Conservation (phyloP, 164 flowering plant species). For the Paratinospora sagittata region DNA sequence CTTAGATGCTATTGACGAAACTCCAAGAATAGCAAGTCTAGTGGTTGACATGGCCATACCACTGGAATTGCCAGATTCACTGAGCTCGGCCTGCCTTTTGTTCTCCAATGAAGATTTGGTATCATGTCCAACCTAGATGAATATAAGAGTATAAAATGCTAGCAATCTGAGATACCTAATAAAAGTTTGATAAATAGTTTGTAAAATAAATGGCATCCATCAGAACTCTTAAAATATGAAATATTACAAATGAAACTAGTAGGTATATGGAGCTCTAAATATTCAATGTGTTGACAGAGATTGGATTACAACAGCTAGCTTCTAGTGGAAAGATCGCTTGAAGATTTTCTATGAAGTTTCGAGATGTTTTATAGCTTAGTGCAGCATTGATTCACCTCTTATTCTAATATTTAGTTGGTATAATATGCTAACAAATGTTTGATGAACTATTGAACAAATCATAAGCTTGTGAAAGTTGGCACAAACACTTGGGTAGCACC, state of each 20-base stretch:
- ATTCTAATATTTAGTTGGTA: too few species aligned
- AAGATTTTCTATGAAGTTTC: background rate
- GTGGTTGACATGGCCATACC: conserved; percentile 44
- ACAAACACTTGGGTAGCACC: too few species aligned
- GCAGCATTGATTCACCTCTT: too few species aligned
- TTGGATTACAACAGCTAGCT: background rate
- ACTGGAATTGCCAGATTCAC: conserved; percentile 29
- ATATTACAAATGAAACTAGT: background rate
- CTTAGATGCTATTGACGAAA: conserved; percentile 31
- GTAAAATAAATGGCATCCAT: background rate
- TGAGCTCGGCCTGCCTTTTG: conserved; percentile 23
- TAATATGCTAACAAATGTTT: too few species aligned
- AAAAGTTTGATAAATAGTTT: background rate
- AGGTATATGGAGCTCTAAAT: background rate
- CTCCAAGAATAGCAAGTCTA: conserved; percentile 65
- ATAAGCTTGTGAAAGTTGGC: too few species aligned
- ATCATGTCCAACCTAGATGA: conserved; percentile 35
- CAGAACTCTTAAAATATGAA: background rate
- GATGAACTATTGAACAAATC: too few species aligned
- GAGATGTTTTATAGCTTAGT: background rate
- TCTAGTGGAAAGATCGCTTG: background rate
- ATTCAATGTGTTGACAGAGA: background rate
- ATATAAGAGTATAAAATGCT: background rate
- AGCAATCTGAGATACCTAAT: conserved; percentile 1
- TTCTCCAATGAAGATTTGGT: conserved; percentile 21